Percentiles rank a stretch among this genome's conserved stretches.
phyloP scores from a whole-genome alignment of 2,329 filamentous ascomycete species.

The Paraconiothyrium sp. region DNA sequence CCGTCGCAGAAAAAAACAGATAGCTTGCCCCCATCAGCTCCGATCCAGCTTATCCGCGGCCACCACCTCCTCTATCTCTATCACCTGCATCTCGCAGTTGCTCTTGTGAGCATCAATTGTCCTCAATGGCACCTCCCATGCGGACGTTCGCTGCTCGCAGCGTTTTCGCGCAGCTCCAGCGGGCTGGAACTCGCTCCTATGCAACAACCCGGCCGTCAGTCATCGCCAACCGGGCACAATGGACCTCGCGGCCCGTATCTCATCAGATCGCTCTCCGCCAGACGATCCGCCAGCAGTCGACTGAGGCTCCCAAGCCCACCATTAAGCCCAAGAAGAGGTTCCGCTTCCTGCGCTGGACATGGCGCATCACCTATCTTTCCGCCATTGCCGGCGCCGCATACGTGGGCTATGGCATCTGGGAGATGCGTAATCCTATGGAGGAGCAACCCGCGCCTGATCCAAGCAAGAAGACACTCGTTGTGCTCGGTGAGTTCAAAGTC shows the following conservation, averaged over 20 bases:
- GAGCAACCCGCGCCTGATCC: conserved; percentile 84
- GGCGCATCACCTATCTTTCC: conserved; percentile 83
- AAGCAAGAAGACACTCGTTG: conserved; percentile 93
- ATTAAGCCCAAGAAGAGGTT: conserved; percentile 62
- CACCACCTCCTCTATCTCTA: conserved; percentile 18
- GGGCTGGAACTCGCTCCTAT: conserved; percentile 47
- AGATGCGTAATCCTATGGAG: conserved; percentile 75
- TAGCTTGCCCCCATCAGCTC: conserved; percentile 23
- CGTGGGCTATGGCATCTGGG: conserved; percentile 82
- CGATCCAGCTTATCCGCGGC: conserved; percentile 24
- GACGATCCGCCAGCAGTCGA: conserved; percentile 46
- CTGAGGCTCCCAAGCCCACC: conserved; percentile 37
- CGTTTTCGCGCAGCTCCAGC: conserved; percentile 43
- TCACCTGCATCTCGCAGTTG: conserved; percentile 21
- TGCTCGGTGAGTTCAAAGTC: conserved; percentile 75
- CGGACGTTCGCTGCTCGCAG: conserved; percentile 46
- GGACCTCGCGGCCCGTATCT: conserved; percentile 45
- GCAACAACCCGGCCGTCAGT: conserved; percentile 46
- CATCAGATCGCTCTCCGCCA: conserved; percentile 49
- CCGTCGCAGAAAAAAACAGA: conserved; percentile 41
- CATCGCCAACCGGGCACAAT: conserved; percentile 45
- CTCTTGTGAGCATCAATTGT: conserved; percentile 8
- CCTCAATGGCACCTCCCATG: conserved; percentile 49
- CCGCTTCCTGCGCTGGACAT: conserved; percentile 79
- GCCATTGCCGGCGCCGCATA: conserved; percentile 74